Percentiles rank a stretch among this genome's conserved stretches.
phyloP scores from a whole-genome alignment of 202 grass and related monocot species.

The Saccharum hybrid region DNA sequence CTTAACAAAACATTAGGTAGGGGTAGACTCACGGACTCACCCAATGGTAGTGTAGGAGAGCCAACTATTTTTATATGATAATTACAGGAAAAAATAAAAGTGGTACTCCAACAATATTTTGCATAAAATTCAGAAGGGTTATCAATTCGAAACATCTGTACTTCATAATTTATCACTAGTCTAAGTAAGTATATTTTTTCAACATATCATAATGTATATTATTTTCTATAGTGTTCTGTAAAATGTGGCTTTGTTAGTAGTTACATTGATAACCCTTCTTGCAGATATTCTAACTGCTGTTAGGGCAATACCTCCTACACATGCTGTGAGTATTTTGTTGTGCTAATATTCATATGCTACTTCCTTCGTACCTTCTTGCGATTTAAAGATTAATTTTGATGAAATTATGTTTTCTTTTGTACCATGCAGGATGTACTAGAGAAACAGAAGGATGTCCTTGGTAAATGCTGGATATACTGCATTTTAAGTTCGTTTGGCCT shows the following conservation, averaged over 20 bases:
- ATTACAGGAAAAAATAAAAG: neutral
- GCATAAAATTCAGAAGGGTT: slow-evolving; percentile 11
- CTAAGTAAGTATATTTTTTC: slow-evolving; percentile 12
- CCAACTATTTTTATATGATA: slow-evolving; percentile 5
- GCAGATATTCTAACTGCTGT: slow-evolving; percentile 90
- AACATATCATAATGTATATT: neutral
- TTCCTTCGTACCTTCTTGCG: neutral
- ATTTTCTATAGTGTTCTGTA: neutral
- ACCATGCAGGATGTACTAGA: slow-evolving; percentile 75
- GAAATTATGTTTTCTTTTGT: slow-evolving; percentile 40
- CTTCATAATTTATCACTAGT: slow-evolving; percentile 30
- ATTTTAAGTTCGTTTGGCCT: slow-evolving; percentile 31
- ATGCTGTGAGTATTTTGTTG: slow-evolving; percentile 67
- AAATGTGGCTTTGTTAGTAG: slow-evolving; percentile 8
- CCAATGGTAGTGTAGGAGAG: neutral
- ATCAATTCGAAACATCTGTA: slow-evolving; percentile 3
- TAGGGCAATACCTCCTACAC: slow-evolving; percentile 63
- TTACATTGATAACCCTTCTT: slow-evolving; percentile 40
- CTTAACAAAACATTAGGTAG: slow-evolving; percentile 2
- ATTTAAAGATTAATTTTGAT: slow-evolving; percentile 43
- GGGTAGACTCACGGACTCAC: neutral
- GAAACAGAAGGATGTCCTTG: slow-evolving; percentile 89
- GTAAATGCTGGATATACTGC: slow-evolving; percentile 55
- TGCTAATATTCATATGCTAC: neutral
- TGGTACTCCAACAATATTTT: neutral